A percentile compares a stretch with the other conserved stretches of the same genome.
Conservation (phyloP, 2,329 filamentous ascomycete genomes). For the Furcasterigmium furcatum region DNA sequence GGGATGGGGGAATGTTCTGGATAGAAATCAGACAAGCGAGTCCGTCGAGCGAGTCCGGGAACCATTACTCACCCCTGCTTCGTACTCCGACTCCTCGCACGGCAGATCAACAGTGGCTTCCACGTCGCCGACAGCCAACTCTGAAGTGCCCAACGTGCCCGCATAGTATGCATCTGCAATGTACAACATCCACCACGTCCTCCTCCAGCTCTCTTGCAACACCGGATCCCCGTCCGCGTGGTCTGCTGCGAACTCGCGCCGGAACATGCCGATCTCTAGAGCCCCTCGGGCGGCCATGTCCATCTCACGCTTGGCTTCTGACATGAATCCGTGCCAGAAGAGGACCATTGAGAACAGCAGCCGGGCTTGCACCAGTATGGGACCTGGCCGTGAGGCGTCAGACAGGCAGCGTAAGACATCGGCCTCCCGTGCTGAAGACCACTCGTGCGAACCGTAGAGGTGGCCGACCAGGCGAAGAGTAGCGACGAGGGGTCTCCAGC, state of each 20-base stretch:
- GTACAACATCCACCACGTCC: conserved; percentile 72
- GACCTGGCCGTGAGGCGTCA: conserved; percentile 5
- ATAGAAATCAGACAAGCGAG: no score
- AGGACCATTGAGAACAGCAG: conserved; percentile 31
- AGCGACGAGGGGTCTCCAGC: conserved; percentile 17
- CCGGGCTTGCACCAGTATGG: conserved; percentile 29
- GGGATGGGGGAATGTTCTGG: conserved; percentile 30
- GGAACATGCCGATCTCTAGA: conserved; percentile 58
- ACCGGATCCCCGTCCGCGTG: conserved; percentile 43
- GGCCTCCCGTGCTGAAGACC: neutral
- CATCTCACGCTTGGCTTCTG: conserved; percentile 20
- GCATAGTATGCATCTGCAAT: conserved; percentile 51
- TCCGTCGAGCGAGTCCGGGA: no score
- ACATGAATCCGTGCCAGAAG: conserved; percentile 26
- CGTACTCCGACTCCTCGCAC: conserved; percentile 60
- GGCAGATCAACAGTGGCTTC: conserved; percentile 56
- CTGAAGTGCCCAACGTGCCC: conserved; percentile 21
- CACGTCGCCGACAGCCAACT: conserved; percentile 30
- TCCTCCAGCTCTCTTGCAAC: conserved; percentile 57
- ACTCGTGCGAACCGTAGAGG: conserved; percentile 19
- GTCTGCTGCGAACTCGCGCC: conserved; percentile 45
- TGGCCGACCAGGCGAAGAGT: conserved; percentile 29
- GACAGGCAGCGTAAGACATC: conserved; percentile 6
- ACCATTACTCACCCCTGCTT: conserved; percentile 27
- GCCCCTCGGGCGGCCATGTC: conserved; percentile 54